Evolutionary conservation across 768 basidiomycete species (phyloP).

Genomic region (Phaffia tasmanica): DNA sequence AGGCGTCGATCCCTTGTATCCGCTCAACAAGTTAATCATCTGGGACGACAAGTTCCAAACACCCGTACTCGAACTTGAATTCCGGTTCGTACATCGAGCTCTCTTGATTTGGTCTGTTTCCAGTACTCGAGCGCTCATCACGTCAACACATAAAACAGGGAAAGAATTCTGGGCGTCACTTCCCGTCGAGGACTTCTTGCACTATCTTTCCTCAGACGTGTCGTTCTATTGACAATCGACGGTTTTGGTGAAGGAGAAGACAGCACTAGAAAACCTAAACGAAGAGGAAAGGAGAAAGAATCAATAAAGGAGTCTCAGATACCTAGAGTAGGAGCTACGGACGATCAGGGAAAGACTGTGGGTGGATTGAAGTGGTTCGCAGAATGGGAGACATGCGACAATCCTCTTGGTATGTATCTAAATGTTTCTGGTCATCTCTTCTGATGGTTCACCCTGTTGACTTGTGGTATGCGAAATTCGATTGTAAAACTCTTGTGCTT

Average conservation of each 20-base stretch:
- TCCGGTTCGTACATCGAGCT: conserved; percentile 7
- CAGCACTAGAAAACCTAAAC: not conserved
- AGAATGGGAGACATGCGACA: conserved; percentile 37
- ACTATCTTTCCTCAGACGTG: conserved; percentile 19
- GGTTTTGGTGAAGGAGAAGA: conserved; percentile 5
- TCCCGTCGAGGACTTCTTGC: conserved; percentile 20
- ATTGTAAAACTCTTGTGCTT: too few relatives aligned
- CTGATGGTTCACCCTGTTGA: too few relatives aligned
- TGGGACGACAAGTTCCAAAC: conserved; percentile 32
- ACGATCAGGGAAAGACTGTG: not conserved
- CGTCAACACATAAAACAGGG: not conserved
- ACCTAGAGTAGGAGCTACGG: not conserved
- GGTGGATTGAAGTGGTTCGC: conserved; percentile 6
- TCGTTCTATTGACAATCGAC: conserved; percentile 18
- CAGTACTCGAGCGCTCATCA: not conserved
- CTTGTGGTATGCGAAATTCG: too few relatives aligned
- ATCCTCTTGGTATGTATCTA: conserved; percentile 32
- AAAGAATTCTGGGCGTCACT: conserved; percentile 17
- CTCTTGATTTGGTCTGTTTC: not conserved
- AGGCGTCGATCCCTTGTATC: conserved; percentile 34
- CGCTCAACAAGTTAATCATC: conserved; percentile 39
- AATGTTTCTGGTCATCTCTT: not conserved
- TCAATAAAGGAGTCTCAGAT: too few relatives aligned
- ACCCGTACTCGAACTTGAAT: conserved; percentile 23
- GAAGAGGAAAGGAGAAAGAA: conserved; percentile 1